Evolutionary conservation across 345 rosid genomes (phyloP), one percentile per base, ranked within the genome.

Genomic region (Psidium friedrichsthalianum): DNA sequence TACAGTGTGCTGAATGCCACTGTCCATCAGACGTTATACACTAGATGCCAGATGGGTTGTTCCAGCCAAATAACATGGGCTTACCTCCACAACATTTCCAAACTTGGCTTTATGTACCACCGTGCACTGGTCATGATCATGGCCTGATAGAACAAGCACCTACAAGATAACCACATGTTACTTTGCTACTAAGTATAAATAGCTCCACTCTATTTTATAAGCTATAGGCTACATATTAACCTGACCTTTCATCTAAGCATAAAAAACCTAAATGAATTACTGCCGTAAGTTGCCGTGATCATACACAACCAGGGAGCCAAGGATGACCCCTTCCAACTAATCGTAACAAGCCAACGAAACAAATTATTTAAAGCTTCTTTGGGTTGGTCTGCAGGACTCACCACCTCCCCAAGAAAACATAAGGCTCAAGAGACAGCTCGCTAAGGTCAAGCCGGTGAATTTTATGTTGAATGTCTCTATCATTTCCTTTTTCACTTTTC

Each of bases 91-190:
- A 49, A 94, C 86, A 52, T 90, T 74, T 85, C 94, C 93, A 58
- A 36, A 84, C 86, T 91, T 87, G 24, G 92, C 88, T 87, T 91
- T 84, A 85, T 94, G 98, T 47, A 82, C 89, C 85, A 93, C 82
- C 13, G 93, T 92, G 90, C 98, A 96, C 86, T 95, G 99, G 87
- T 97, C 97, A 85, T 97, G 98, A 94, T 95, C 99, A 89, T 96
- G 99, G 69, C 96, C 98, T 82, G 98, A 95, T 82, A 97, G 87
- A 88, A 95, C 88, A 4, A 97, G 94, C 47, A 85, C 90, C 98
- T 96, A 91, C 64, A 88, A 52, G 40, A 53, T 13, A 54, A 82
- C 14, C 20, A 36, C 10, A 42, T 8, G 80, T 69, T 13, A 69
- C 47, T 81, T 47, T 24, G 83, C 54, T 53, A 29, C 85, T 25